Conservation (phyloP, 345 rosid genomes). For the Microthlaspi erraticum region DNA sequence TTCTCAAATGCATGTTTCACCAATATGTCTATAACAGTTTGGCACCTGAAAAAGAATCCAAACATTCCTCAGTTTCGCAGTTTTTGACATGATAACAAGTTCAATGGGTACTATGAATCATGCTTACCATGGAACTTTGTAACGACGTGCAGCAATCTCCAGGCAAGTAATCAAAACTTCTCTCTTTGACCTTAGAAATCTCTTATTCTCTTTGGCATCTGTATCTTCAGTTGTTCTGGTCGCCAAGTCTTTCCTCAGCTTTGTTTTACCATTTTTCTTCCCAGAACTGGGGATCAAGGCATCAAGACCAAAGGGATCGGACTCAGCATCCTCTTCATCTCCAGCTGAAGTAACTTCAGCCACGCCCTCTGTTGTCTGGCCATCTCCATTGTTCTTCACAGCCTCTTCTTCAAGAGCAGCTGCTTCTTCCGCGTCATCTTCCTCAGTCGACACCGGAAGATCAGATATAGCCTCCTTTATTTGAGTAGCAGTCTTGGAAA, state of each 20-base stretch:
- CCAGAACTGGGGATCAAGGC: slow-evolving; percentile 60
- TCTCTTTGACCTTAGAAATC: slow-evolving; percentile 74
- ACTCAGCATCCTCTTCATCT: slow-evolving; percentile 54
- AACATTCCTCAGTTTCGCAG: slow-evolving; percentile 3
- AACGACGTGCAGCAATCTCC: slow-evolving; percentile 92
- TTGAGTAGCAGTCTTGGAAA: slow-evolving; percentile 73
- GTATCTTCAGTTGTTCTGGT: slow-evolving; percentile 53
- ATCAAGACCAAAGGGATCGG: slow-evolving; percentile 96
- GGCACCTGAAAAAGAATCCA: slow-evolving; percentile 69
- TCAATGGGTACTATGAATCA: slow-evolving; percentile 11
- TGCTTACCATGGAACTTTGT: slow-evolving; percentile 79
- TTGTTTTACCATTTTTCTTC: slow-evolving; percentile 65
- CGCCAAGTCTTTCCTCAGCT: slow-evolving; percentile 58
- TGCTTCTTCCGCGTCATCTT: slow-evolving; percentile 82
- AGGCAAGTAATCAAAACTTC: slow-evolving; percentile 83
- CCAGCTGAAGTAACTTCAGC: slow-evolving; percentile 44
- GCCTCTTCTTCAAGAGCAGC: slow-evolving; percentile 60
- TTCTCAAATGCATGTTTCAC: slow-evolving; percentile 92
- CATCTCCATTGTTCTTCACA: slow-evolving; percentile 44
- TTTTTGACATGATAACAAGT: slow-evolving; percentile 16
- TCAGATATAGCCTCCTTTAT: slow-evolving; percentile 69
- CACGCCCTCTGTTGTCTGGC: slow-evolving; percentile 39
- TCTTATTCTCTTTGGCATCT: slow-evolving; percentile 59
- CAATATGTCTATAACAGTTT: slow-evolving; percentile 92
- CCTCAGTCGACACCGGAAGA: slow-evolving; percentile 77